Evolutionary conservation across 306 rosid genomes (phyloP).

Genomic region (Dryas octopetala): DNA sequence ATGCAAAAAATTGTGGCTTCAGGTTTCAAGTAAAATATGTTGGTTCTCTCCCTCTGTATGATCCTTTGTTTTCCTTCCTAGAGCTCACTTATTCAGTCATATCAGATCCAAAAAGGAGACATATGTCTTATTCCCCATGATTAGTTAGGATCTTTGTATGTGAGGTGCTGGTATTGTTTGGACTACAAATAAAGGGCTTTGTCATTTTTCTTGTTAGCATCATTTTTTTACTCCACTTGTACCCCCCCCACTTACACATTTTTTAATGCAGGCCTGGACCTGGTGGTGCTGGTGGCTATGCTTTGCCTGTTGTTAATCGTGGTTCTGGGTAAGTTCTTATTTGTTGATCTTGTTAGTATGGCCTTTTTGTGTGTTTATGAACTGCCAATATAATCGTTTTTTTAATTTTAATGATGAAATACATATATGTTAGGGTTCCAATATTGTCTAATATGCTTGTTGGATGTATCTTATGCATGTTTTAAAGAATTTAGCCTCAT

Average conservation of each 20-base stretch:
- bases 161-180: background rate
- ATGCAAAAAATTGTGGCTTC: too few species aligned
- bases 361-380: background rate
- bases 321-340: slow-evolving; percentile 62
- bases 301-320: slow-evolving; percentile 39
- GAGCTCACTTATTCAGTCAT: background rate
- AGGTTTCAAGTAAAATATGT: background rate
- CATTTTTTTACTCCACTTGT: background rate
- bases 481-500: too few species aligned
- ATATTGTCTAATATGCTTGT: background rate
- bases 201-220: background rate
- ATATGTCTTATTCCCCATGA: background rate
- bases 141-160: background rate
- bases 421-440: background rate
- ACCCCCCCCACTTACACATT: slow-evolving; percentile 20
- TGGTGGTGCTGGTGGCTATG: slow-evolving; percentile 46
- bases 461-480: background rate
- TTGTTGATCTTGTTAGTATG: background rate
- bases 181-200: background rate
- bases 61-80: background rate
- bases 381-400: background rate
- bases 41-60: background rate
- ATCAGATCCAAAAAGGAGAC: background rate
- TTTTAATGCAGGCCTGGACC: slow-evolving; percentile 55
- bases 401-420: background rate